These are phyloP conservation scores for Polysphondylium violaceum DNA, from an alignment of 78 protist species.

Conservation along the genomic window DNA sequence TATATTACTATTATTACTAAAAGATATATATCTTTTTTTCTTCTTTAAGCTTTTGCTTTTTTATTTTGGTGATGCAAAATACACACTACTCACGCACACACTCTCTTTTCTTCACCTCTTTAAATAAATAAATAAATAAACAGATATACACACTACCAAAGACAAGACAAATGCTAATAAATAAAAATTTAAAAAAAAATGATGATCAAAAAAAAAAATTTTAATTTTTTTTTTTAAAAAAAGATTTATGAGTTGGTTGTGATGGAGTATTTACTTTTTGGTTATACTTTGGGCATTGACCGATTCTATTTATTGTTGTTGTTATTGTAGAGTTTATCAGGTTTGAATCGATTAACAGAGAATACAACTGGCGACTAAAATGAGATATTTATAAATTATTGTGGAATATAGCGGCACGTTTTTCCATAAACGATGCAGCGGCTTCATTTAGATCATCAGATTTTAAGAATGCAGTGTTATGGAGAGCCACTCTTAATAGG, in stretches of 20 bases:
- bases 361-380: no score
- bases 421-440: constrained; percentile 61
- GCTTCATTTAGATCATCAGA: constrained; percentile 81
- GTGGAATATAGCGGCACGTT: constrained; percentile 69
- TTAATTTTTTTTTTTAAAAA: neutral
- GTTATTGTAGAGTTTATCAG: no score
- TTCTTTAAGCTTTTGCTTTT: neutral
- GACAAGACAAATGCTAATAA: neutral
- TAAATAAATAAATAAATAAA: neutral
- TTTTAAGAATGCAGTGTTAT: constrained; percentile 75
- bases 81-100: no score
- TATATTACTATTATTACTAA: neutral
- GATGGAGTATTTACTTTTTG: no score
- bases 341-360: no score
- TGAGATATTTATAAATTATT: constrained; percentile 44
- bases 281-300: no score
- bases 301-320: no score
- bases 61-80: neutral
- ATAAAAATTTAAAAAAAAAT: neutral
- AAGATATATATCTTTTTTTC: neutral
- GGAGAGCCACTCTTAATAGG: constrained; percentile 84
- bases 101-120: no score
- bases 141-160: neutral
- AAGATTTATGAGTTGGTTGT: no score
- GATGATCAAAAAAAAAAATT: constrained; percentile 16